Conservation (phyloP, 2,329 filamentous ascomycete genomes). For the Gnomoniopsis smithogilvyi region DNA sequence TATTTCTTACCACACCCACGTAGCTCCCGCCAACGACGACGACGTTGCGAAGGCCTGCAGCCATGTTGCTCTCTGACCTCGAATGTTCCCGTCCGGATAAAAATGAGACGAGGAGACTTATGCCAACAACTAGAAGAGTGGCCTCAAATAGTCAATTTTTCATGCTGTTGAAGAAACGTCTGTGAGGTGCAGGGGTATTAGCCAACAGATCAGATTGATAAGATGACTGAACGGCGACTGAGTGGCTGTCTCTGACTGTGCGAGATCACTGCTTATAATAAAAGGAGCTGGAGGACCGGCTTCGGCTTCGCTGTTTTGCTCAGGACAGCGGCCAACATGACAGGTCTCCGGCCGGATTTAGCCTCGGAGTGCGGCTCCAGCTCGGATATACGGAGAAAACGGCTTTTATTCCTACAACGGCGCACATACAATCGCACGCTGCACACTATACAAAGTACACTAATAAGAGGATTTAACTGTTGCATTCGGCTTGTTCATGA, state of each 20-base stretch:
- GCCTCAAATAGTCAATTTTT: conserved; percentile 6
- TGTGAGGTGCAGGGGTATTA: neutral
- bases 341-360: no score
- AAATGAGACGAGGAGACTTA: neutral
- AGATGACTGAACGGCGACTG: conserved; percentile 7
- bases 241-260: neutral
- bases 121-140: neutral
- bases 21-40: conserved; percentile 46
- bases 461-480: no score
- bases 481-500: no score
- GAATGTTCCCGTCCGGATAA: neutral
- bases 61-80: conserved; percentile 16
- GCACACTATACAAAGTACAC: no score
- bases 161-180: neutral
- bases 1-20: conserved; percentile 34
- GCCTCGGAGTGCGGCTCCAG: no score
- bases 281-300: neutral
- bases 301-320: neutral
- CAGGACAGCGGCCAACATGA: no score
- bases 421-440: no score
- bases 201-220: conserved; percentile 16
- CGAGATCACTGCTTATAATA: neutral
- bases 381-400: no score
- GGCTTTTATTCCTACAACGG: no score
- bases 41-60: conserved; percentile 31